Evolutionary conservation across 495 filamentous ascomycete genomes (phyloP), one percentile per base, ranked within the genome.

Genomic region (Penicillium simplicissimum): DNA sequence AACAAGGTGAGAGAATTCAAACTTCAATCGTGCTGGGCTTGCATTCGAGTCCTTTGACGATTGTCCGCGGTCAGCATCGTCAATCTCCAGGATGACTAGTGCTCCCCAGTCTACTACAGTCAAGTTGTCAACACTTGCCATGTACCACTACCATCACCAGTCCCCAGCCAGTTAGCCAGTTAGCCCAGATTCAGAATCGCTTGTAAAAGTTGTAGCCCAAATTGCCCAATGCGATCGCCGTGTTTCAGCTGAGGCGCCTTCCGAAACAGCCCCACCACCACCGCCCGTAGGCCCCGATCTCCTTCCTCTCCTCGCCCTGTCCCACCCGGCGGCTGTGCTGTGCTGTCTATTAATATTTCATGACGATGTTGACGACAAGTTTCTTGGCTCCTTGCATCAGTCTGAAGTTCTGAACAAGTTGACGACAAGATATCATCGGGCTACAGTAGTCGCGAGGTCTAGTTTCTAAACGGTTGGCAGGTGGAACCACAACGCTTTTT

Each of bases 211-310:
- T 25, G 23, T 25, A 25, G 23, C 23, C 23, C n/a, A n/a, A 19
- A 28, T 5, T 42, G 31, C 6, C 13, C 13, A 17, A 52, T 52
- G 49, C 23, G 55, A 59, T 59, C 58, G 35, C 25, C 58, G 10
- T 70, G 67, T 72, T 70, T 72, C 69, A 70, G 64, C 59, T 60
- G 55, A 58, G 57, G 69, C 69, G 69, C 69, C 60, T 67, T 72
- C 69, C 69, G 69, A 72, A 72, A 72, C 69, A 72, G 58, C 62
- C 69, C 69, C 69, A 64, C 42, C 42, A 45, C 67, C 65, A 58
- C 42, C 45, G 40, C 56, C 55, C 33, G 63, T 59, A 65, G 40
- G 48, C 60, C 59, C 69, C 66, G 69, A 71, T 60, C 67, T 58
- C 57, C 52, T n/a, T 57, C 47, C 47, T 1, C 33, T 33, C 10